These are phyloP conservation scores for Paramecium bursaria DNA, from an alignment of 73 alveolate genomes.

Conservation along the genomic window DNA sequence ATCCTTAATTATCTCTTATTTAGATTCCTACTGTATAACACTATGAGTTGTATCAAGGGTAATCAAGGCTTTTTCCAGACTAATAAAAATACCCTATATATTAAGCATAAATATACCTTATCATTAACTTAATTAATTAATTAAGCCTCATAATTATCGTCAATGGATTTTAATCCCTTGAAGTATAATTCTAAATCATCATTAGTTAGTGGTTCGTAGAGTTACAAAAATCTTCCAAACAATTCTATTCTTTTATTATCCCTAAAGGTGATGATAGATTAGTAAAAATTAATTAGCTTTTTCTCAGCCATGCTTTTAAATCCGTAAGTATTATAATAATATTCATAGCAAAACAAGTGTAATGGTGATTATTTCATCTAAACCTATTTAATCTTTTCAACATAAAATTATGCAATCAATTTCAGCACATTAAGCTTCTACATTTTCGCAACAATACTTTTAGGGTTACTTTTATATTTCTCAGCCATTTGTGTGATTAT, in stretches of 20 bases:
- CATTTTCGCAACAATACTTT: slow-evolving; percentile 21
- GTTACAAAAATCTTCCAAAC: slow-evolving; percentile 52
- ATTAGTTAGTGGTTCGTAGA: slow-evolving; percentile 10
- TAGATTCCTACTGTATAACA: background rate
- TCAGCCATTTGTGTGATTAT: slow-evolving; percentile 7
- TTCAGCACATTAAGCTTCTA: slow-evolving; percentile 42
- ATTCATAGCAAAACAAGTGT: slow-evolving; percentile 53
- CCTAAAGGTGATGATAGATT: slow-evolving; percentile 13
- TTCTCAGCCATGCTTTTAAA: slow-evolving; percentile 41
- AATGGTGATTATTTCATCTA: slow-evolving; percentile 28
- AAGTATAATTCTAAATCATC: slow-evolving; percentile 51
- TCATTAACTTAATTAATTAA: background rate
- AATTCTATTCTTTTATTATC: slow-evolving; percentile 15
- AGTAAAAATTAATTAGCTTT: slow-evolving; percentile 33
- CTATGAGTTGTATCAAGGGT: slow-evolving; percentile 17
- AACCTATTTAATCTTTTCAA: slow-evolving; percentile 24
- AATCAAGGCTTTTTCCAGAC: slow-evolving; percentile 21
- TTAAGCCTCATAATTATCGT: slow-evolving; percentile 35
- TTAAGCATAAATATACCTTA: too few species aligned
- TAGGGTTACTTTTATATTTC: slow-evolving; percentile 14
- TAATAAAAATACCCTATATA: slow-evolving; percentile 33
- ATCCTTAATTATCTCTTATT: slow-evolving; percentile 21
- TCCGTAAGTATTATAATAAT: slow-evolving; percentile 53
- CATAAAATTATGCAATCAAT: slow-evolving; percentile 35
- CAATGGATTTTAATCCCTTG: background rate